Evolutionary conservation across 305 asterid species (phyloP), one percentile per base, ranked within the genome.

Genomic region (Rubia peregrina): DNA sequence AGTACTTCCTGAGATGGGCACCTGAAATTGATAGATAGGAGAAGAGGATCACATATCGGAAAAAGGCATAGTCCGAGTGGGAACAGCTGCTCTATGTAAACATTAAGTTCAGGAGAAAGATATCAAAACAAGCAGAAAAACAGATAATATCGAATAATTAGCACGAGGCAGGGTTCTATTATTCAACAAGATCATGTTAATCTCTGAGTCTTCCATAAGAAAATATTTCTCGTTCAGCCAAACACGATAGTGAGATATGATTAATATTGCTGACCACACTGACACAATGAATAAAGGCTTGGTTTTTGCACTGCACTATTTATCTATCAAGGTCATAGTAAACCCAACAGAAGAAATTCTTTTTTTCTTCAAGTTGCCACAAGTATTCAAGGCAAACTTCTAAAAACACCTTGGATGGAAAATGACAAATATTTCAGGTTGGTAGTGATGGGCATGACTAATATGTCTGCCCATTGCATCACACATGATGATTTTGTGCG

Each of bases 21-120:
- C 49, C 78, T 69, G 78, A 61, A 74, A 69, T n/a, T 51, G 69
- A 61, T 48, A 42, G 38, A 59, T 14, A 56, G 33, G 16, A 56
- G 6, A 56, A 57, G 16, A 66, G 38, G 6, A 68, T 11, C 59
- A 56, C 40, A 24, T 48, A 17, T 17, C 33, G 7, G 41, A 7
- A 17, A 33, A 49, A 5, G 11, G 13, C 36, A 24, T 7, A 44
- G 11, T 56, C 48, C 13, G 5, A 38, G 26, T 11, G 19, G 59
- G 42, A 13, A 21, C 26, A 40, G 42, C 11, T 6, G 16, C 12
- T 9, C 46, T 36, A 65, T 40, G 30, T 2, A 3, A 30, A 3
- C 17, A 30, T 38, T 40, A 38, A 22, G 53, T 53, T 53, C 42
- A 16, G 44, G 36, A 48, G 17, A 63, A 49, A 38, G 42, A 11